Conservation (phyloP, 768 basidiomycete species). For the Termitomyces sp. region DNA sequence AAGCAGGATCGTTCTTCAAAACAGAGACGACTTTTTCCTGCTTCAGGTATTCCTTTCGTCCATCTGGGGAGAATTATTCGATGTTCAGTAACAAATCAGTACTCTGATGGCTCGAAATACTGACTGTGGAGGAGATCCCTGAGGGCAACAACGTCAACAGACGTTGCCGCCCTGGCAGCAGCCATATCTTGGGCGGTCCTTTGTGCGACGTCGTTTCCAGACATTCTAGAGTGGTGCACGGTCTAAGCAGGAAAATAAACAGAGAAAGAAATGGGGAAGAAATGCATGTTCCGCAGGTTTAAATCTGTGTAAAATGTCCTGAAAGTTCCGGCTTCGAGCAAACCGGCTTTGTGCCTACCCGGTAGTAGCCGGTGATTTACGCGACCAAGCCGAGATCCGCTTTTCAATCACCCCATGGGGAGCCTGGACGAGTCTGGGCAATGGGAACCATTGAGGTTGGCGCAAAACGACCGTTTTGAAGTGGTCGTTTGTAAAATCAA, state of each 20-base stretch:
- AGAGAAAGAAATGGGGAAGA: neutral
- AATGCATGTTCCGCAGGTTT: neutral
- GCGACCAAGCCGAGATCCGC: neutral
- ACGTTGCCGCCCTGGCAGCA: slow-evolving; percentile 39
- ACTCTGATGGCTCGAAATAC: slow-evolving; percentile 9
- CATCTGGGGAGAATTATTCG: slow-evolving; percentile 32
- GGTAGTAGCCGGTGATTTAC: neutral
- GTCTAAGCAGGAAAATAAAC: neutral
- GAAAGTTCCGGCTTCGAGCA: neutral
- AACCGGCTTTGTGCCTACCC: neutral
- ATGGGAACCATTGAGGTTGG: neutral
- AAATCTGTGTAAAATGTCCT: neutral
- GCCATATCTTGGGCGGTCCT: slow-evolving; percentile 53
- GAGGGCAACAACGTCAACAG: slow-evolving; percentile 39
- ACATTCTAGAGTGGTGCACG: neutral
- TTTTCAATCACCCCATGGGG: neutral
- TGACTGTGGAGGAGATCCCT: slow-evolving; percentile 51
- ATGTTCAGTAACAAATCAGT: neutral
- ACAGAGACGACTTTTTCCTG: slow-evolving; percentile 40
- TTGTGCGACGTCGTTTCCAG: slow-evolving; percentile 31
- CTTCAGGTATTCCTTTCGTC: slow-evolving; percentile 45
- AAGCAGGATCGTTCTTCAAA: slow-evolving; percentile 47
- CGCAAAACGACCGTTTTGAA: no score
- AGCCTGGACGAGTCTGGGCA: neutral
- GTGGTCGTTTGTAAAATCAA: no score